Percentiles rank a stretch among this genome's conserved stretches.
These are phyloP conservation scores for Candida sp. DNA, from an alignment of 1,139 yeast genomes.

Conservation along the genomic window DNA sequence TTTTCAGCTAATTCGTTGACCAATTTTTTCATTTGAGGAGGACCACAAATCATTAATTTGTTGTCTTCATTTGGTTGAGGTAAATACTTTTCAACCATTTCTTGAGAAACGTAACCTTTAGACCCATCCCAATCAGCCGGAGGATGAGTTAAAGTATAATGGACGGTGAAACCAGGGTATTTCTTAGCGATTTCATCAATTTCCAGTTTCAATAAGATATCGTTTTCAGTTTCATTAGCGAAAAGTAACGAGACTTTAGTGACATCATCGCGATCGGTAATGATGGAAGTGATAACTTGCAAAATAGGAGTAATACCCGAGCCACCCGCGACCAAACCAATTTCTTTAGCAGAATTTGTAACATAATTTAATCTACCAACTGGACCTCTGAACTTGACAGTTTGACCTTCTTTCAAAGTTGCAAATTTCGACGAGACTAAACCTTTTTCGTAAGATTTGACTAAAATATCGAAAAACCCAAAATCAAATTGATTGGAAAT, in stretches of 20 bases:
- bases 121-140: conserved; percentile 52
- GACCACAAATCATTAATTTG: conserved; percentile 72
- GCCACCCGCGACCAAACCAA: conserved; percentile 79
- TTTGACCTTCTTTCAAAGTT: conserved; percentile 56
- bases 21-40: conserved; percentile 60
- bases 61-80: conserved; percentile 48
- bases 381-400: conserved; percentile 72
- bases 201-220: conserved; percentile 66
- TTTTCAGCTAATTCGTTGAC: conserved; percentile 49
- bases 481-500: conserved; percentile 65
- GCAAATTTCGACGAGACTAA: conserved; percentile 66
- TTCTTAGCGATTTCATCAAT: conserved; percentile 62
- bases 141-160: conserved; percentile 33
- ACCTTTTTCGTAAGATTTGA: conserved; percentile 71
- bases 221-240: conserved; percentile 73
- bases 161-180: conserved; percentile 57
- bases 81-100: conserved; percentile 48
- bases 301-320: conserved; percentile 79
- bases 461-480: conserved; percentile 72
- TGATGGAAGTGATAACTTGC: conserved; percentile 60
- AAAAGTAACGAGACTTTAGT: conserved; percentile 60
- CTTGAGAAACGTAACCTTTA: conserved; percentile 57
- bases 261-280: conserved; percentile 63
- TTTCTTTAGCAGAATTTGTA: conserved; percentile 56
- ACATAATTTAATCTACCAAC: conserved; percentile 66